Conservation (phyloP, 1,284 basidiomycete species). For the Ceratobasidium papillatum region DNA sequence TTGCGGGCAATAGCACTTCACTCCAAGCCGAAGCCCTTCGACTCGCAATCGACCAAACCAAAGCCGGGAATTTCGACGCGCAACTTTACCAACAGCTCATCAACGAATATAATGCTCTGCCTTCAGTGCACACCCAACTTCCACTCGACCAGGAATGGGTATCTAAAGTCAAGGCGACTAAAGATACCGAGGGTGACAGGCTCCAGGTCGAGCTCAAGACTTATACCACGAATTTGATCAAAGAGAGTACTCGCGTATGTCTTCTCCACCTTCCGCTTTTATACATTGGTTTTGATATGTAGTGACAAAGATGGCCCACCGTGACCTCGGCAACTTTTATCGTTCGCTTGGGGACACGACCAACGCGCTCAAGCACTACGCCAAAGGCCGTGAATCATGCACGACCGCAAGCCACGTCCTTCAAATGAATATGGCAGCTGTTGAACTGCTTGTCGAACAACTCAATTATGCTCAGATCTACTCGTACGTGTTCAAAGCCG, state of each 20-base stretch:
- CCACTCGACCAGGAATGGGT: slow-evolving; percentile 69
- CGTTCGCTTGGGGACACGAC: slow-evolving; percentile 73
- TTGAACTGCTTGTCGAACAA: slow-evolving; percentile 86
- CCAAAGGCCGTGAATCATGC: slow-evolving; percentile 87
- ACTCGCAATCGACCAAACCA: slow-evolving; percentile 69
- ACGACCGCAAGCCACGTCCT: slow-evolving; percentile 84
- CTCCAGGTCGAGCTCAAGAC: slow-evolving; percentile 90
- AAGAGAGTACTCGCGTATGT: slow-evolving; percentile 88
- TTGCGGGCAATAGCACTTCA: slow-evolving; percentile 68
- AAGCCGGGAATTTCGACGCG: slow-evolving; percentile 63
- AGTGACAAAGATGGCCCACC: slow-evolving; percentile 74
- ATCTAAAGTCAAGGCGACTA: slow-evolving; percentile 67
- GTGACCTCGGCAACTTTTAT: slow-evolving; percentile 82
- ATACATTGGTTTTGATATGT: slow-evolving; percentile 14
- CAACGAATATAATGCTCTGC: slow-evolving; percentile 63
- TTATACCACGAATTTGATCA: slow-evolving; percentile 91
- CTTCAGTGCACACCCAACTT: slow-evolving; percentile 57
- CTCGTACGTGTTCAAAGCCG: slow-evolving; percentile 91
- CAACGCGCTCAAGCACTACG: slow-evolving; percentile 76
- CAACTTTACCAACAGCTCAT: slow-evolving; percentile 65
- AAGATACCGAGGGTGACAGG: slow-evolving; percentile 71
- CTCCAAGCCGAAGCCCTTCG: slow-evolving; percentile 74
- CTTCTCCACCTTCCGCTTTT: slow-evolving; percentile 12
- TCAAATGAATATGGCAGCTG: slow-evolving; percentile 82
- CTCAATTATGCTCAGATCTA: slow-evolving; percentile 82